These are phyloP conservation scores for Neofusicoccum sp. DNA, from an alignment of 2,329 filamentous ascomycete genomes.

Conservation along the genomic window DNA sequence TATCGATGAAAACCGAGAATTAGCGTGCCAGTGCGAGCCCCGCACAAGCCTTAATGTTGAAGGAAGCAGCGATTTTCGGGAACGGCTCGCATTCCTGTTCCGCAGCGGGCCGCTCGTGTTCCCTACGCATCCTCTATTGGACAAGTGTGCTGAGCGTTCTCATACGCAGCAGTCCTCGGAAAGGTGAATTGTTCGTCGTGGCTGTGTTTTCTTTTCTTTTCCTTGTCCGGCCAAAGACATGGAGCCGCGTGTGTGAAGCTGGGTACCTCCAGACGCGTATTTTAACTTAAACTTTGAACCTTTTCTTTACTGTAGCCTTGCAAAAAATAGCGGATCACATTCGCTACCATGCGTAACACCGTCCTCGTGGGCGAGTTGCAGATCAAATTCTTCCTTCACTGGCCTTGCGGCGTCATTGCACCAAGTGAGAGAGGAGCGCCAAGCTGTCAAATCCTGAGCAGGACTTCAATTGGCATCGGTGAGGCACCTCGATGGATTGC, in stretches of 20 bases:
- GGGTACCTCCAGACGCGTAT: neutral
- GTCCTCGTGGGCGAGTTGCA: too few species aligned
- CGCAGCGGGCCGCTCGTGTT: conserved; percentile 1
- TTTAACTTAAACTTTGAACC: neutral
- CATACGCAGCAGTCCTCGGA: neutral
- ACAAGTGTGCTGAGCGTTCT: neutral
- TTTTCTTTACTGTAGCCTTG: neutral
- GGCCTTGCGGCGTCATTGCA: too few species aligned
- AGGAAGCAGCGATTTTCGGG: neutral
- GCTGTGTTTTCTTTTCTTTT: neutral
- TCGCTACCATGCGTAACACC: too few species aligned
- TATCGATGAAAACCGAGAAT: too few species aligned
- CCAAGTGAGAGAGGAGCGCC: too few species aligned
- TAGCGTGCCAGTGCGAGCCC: too few species aligned
- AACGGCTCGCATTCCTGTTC: neutral
- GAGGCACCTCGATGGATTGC: too few species aligned
- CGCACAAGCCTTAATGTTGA: too few species aligned
- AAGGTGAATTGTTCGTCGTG: neutral
- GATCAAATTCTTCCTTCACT: too few species aligned
- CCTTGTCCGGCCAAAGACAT: neutral
- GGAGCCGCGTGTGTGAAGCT: neutral
- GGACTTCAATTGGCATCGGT: too few species aligned
- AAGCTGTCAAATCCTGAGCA: too few species aligned
- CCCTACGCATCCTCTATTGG: neutral
- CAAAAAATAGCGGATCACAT: too few species aligned